Percentiles rank a stretch among this genome's conserved stretches.
Conservation (phyloP, 371 early-diverging fungal genomes). For the Syncephalis plumigaleata region DNA sequence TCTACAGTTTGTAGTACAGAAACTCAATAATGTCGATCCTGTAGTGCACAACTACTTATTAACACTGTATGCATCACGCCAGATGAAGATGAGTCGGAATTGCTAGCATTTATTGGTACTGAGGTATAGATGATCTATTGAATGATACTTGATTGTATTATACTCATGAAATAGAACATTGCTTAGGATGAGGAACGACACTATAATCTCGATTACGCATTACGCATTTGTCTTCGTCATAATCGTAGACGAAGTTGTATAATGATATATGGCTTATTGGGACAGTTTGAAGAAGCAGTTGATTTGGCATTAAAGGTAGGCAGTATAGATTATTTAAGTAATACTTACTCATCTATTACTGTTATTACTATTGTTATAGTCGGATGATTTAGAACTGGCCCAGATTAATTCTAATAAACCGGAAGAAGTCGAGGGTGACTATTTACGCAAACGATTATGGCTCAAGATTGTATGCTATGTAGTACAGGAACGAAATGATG, state of each 20-base stretch:
- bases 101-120: conserved; percentile 47
- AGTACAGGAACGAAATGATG: conserved; percentile 60
- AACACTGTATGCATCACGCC: conserved; percentile 65
- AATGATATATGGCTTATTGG: conserved; percentile 65
- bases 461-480: conserved; percentile 80
- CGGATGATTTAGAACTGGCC: conserved; percentile 72
- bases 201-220: conserved; percentile 74
- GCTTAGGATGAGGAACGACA: conserved; percentile 41
- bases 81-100: conserved; percentile 31
- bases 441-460: conserved; percentile 77
- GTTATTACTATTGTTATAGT: conserved; percentile 17
- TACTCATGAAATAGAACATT: not conserved
- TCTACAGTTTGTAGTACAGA: conserved; percentile 58
- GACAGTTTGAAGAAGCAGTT: conserved; percentile 75
- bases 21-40: conserved; percentile 58
- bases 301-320: conserved; percentile 62
- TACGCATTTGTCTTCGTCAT: conserved; percentile 58
- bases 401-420: conserved; percentile 80
- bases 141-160: not conserved
- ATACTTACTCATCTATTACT: not conserved
- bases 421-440: conserved; percentile 61
- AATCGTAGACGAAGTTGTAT: conserved; percentile 64
- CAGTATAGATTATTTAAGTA: not conserved
- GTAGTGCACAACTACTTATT: conserved; percentile 83
- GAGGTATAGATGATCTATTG: conserved; percentile 21